These are phyloP conservation scores for Ramaria rubella DNA, from an alignment of 768 basidiomycete genomes.

Conservation along the genomic window DNA sequence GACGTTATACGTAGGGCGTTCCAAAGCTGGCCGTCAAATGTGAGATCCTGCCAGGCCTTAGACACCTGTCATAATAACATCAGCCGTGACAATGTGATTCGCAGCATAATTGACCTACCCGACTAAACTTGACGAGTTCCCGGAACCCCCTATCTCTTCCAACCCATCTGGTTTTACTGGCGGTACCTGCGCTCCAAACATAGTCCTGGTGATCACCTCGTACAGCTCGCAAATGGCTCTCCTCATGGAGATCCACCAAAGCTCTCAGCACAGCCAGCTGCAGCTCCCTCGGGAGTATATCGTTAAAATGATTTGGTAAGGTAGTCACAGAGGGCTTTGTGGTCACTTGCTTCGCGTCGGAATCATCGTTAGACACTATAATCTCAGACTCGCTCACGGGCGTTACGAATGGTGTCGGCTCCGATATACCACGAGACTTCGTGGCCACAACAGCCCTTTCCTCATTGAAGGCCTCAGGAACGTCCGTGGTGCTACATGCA, in stretches of 20 bases:
- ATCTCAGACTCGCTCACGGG: background rate
- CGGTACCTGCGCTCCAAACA: conserved; percentile 56
- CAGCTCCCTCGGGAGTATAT: conserved; percentile 64
- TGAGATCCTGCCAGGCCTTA: conserved; percentile 64
- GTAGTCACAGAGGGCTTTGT: background rate
- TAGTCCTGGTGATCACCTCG: conserved; percentile 28
- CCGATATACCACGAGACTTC: background rate
- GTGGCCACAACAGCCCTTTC: background rate
- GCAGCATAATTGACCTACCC: conserved; percentile 46
- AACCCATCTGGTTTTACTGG: conserved; percentile 64
- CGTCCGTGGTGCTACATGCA: background rate
- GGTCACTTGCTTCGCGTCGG: background rate
- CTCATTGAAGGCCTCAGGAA: background rate
- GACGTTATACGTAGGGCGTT: conserved; percentile 50
- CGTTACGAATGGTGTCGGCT: background rate
- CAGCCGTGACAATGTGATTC: background rate
- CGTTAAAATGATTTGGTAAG: conserved; percentile 43
- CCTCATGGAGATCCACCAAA: conserved; percentile 52
- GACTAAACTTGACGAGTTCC: conserved; percentile 71
- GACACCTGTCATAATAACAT: conserved; percentile 51
- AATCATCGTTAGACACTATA: background rate
- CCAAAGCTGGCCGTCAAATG: conserved; percentile 89
- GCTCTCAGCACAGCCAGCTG: conserved; percentile 51
- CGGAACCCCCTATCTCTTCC: conserved; percentile 67
- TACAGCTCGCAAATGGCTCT: conserved; percentile 41